phyloP scores from a whole-genome alignment of 768 basidiomycete genomes.

The Russula earlei region DNA sequence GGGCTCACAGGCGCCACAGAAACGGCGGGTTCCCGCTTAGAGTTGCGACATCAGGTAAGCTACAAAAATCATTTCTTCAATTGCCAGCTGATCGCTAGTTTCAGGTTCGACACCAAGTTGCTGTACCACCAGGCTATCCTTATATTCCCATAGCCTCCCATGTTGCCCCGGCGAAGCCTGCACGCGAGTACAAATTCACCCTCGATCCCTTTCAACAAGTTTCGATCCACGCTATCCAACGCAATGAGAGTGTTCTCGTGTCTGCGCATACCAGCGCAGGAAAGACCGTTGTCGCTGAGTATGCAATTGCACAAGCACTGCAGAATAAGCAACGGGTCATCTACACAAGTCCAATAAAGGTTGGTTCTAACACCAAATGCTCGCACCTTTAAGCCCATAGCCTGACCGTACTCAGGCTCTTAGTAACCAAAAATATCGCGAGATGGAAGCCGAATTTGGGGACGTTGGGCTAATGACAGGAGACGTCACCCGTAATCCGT shows the following conservation, averaged over 20 bases:
- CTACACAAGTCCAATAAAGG: constrained; percentile 99
- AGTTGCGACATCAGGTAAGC: constrained; percentile 69
- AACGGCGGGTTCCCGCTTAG: constrained; percentile 58
- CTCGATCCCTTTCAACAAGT: constrained; percentile 97
- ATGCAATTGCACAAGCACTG: constrained; percentile 95
- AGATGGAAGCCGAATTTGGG: constrained; percentile 93
- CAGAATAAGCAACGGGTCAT: constrained; percentile 93
- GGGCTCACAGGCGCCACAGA: constrained; percentile 66
- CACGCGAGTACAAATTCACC: constrained; percentile 88
- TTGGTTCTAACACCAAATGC: constrained; percentile 32
- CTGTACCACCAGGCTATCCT: constrained; percentile 84
- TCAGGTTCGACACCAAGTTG: constrained; percentile 93
- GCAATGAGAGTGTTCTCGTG: constrained; percentile 95
- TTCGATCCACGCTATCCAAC: constrained; percentile 88
- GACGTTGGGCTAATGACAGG: constrained; percentile 99
- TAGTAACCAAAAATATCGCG: constrained; percentile 98
- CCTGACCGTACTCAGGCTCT: constrained; percentile 55
- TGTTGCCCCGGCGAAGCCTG: constrained; percentile 84
- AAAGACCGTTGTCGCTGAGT: constrained; percentile 99
- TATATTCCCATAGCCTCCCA: constrained; percentile 88
- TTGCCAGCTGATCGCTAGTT: not conserved
- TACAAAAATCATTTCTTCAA: constrained; percentile 1
- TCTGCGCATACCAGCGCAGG: constrained; percentile 99
- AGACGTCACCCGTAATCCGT: constrained; percentile 97
- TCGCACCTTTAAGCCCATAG: constrained; percentile 9